Conservation (phyloP, 805 yeast genomes). For the Candida boidinii region DNA sequence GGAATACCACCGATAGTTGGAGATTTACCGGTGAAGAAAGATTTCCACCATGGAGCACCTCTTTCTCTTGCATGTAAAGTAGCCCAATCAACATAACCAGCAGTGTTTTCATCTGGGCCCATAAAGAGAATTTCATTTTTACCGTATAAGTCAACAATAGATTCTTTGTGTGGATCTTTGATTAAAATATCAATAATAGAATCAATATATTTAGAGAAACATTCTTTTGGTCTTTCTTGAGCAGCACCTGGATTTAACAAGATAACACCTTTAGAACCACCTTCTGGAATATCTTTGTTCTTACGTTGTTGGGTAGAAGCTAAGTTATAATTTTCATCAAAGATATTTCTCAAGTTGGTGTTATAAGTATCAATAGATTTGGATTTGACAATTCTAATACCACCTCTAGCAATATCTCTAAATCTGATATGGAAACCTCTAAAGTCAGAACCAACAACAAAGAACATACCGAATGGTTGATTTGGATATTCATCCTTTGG, state of each 20-base stretch:
- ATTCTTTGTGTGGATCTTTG: slow-evolving; percentile 69
- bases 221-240: slow-evolving; percentile 71
- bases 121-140: slow-evolving; percentile 86
- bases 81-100: slow-evolving; percentile 95
- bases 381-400: slow-evolving; percentile 89
- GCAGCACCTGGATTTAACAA: slow-evolving; percentile 64
- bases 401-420: slow-evolving; percentile 97
- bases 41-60: slow-evolving; percentile 98
- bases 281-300: slow-evolving; percentile 98
- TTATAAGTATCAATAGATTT: slow-evolving; percentile 79
- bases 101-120: slow-evolving; percentile 99
- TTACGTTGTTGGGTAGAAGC: slow-evolving; percentile 95
- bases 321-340: slow-evolving; percentile 93
- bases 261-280: slow-evolving; percentile 97
- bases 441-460: slow-evolving; percentile 92
- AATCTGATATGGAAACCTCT: slow-evolving; percentile 96
- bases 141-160: slow-evolving; percentile 75
- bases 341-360: slow-evolving; percentile 76
- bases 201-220: slow-evolving; percentile 90
- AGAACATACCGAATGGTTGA: slow-evolving; percentile 89
- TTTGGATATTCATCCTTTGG: slow-evolving; percentile 86
- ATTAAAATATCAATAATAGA: slow-evolving; percentile 79
- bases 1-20: slow-evolving; percentile 95
- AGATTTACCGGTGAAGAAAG: slow-evolving; percentile 93
- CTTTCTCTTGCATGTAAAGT: slow-evolving; percentile 85